Percentiles rank a stretch among this genome's conserved stretches.
These are phyloP conservation scores for Chrysochromulina tobinii DNA, from an alignment of 78 protist species.

Conservation along the genomic window DNA sequence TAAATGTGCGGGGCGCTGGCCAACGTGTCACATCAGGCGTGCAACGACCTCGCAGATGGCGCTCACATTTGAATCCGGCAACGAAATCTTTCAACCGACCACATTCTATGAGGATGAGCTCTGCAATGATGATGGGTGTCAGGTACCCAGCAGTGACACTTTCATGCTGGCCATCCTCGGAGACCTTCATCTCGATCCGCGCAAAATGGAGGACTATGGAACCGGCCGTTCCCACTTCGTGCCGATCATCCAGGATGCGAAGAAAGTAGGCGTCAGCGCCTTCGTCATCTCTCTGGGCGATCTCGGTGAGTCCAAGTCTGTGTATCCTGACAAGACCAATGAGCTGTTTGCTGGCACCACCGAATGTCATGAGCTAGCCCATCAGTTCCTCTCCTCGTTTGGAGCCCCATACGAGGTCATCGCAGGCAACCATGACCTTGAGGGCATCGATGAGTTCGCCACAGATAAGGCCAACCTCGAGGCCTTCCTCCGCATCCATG, in stretches of 20 bases:
- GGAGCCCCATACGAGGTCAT: constrained; percentile 5
- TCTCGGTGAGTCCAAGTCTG: constrained; percentile 7
- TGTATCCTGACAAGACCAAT: background rate
- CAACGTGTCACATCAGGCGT: too few species aligned
- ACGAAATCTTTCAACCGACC: background rate
- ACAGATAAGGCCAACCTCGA: constrained; percentile 1
- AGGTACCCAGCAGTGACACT: background rate
- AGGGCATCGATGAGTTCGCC: constrained; percentile 27
- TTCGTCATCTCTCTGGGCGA: background rate
- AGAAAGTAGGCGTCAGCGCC: background rate
- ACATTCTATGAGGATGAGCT: background rate
- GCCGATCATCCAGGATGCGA: background rate
- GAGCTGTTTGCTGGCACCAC: constrained; percentile 17
- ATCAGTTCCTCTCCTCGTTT: background rate
- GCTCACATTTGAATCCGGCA: too few species aligned
- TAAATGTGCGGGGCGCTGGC: too few species aligned
- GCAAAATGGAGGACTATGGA: background rate
- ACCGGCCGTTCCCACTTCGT: background rate
- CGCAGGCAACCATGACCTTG: constrained; percentile 3
- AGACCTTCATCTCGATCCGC: background rate
- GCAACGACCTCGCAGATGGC: too few species aligned
- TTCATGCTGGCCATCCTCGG: background rate
- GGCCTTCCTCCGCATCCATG: background rate
- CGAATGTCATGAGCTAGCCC: background rate
- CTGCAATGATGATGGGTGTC: too few species aligned